These are phyloP conservation scores for Datura wrightii DNA, from an alignment of 257 asterid genomes.

Conservation along the genomic window DNA sequence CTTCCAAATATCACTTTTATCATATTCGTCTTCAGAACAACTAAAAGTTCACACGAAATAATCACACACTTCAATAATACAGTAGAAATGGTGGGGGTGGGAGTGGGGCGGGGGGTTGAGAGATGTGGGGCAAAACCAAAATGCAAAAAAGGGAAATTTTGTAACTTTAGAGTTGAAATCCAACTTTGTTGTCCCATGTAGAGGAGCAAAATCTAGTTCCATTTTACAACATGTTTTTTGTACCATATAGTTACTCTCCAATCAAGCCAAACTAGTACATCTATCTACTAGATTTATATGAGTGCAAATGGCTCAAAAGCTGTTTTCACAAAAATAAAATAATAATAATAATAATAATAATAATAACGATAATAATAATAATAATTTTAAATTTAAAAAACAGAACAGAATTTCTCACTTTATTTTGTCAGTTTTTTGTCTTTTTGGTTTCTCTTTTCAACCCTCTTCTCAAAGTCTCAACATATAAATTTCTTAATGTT, in stretches of 20 bases:
- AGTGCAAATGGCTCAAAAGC: conserved; percentile 47
- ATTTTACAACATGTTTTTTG: conserved; percentile 29
- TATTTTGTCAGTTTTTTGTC: conserved; percentile 52
- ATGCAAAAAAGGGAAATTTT: conserved; percentile 16
- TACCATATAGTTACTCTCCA: conserved; percentile 28
- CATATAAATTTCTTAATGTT: background rate
- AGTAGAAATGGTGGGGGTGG: background rate
- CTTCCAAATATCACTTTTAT: background rate
- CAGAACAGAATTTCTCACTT: conserved; percentile 30
- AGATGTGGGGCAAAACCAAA: background rate
- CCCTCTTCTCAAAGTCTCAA: background rate
- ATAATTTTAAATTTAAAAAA: conserved; percentile 29
- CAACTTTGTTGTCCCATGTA: conserved; percentile 44
- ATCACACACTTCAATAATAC: background rate
- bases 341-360: no score
- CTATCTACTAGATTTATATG: conserved; percentile 34
- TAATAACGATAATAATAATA: no score
- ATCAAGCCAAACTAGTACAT: conserved; percentile 43
- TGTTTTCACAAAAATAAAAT: conserved; percentile 37
- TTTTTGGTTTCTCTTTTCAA: conserved; percentile 32
- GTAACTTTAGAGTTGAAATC: conserved; percentile 44
- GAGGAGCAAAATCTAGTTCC: conserved; percentile 39
- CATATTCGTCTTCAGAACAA: background rate
- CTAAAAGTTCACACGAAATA: background rate
- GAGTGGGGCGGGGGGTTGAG: background rate